Conservation (phyloP, 179 eudicot genomes). For the Spergularia azorica region DNA sequence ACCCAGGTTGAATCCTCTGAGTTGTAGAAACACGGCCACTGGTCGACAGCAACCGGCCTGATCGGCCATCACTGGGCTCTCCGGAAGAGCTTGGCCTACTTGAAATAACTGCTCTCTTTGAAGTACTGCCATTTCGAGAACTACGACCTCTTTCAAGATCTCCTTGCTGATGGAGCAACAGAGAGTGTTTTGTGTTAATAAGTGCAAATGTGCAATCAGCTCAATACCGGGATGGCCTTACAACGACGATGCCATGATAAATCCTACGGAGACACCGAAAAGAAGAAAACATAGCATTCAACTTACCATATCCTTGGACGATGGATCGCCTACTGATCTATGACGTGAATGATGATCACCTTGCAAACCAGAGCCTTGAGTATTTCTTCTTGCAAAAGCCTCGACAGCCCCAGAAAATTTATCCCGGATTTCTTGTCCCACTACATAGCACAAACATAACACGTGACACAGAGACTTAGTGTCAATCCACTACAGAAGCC, state of each 20-base stretch:
- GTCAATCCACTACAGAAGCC: background rate
- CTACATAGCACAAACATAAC: constrained; percentile 25
- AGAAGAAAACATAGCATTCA: background rate
- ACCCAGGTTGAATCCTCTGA: constrained; percentile 60
- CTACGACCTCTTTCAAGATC: constrained; percentile 54
- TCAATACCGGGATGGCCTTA: no score
- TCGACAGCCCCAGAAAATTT: constrained; percentile 55
- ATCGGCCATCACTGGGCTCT: constrained; percentile 52
- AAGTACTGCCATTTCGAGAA: constrained; percentile 54
- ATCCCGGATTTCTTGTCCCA: constrained; percentile 58
- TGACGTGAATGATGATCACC: constrained; percentile 52
- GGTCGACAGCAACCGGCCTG: constrained; percentile 46
- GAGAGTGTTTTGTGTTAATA: background rate
- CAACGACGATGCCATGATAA: no score
- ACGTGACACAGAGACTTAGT: background rate
- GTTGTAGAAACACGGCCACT: constrained; percentile 56
- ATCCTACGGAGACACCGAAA: no score
- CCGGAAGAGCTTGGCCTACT: constrained; percentile 67
- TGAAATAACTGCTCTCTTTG: constrained; percentile 52
- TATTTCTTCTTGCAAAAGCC: constrained; percentile 58
- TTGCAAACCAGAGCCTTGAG: constrained; percentile 40
- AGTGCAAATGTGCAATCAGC: no score
- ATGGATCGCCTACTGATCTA: constrained; percentile 50
- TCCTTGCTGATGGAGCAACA: constrained; percentile 39
- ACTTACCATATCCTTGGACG: constrained; percentile 59